phyloP scores from a whole-genome alignment of 2,329 filamentous ascomycete species.

The Trichoderma arundinaceum region DNA sequence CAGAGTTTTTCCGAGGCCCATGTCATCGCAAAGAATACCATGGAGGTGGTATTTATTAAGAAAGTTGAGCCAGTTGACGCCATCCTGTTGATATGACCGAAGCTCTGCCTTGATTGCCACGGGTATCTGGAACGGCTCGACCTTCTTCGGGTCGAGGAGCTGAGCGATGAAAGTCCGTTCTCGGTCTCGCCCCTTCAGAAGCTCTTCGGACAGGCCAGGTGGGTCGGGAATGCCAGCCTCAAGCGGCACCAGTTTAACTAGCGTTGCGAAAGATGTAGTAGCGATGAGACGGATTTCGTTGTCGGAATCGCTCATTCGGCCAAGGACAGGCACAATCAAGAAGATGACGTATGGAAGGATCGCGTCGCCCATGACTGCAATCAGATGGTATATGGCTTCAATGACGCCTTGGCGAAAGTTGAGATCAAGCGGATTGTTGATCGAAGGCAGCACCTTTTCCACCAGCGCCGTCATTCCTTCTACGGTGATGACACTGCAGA shows the following conservation, averaged over 20 bases:
- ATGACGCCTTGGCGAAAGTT: slow-evolving; percentile 91
- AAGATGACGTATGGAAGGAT: slow-evolving; percentile 99
- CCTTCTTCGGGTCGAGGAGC: slow-evolving; percentile 94
- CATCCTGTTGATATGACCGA: slow-evolving; percentile 96
- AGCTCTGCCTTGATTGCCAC: slow-evolving; percentile 97
- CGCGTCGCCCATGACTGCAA: slow-evolving; percentile 95
- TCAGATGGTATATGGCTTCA: slow-evolving; percentile 94
- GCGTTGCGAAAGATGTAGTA: slow-evolving; percentile 93
- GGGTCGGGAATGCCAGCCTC: slow-evolving; percentile 98
- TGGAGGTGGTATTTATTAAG: slow-evolving; percentile 98
- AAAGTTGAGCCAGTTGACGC: slow-evolving; percentile 98
- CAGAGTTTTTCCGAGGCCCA: slow-evolving; percentile 97
- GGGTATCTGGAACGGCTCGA: slow-evolving; percentile 90
- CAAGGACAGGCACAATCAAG: slow-evolving; percentile 94
- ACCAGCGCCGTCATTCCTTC: slow-evolving; percentile 96
- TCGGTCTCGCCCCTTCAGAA: slow-evolving; percentile 87
- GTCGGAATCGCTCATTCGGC: slow-evolving; percentile 97
- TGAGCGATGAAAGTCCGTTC: slow-evolving; percentile 97
- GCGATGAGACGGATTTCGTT: slow-evolving; percentile 93
- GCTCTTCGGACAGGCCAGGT: slow-evolving; percentile 84
- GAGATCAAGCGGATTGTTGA: slow-evolving; percentile 87
- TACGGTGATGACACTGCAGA: slow-evolving; percentile 95
- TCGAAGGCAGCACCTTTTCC: slow-evolving; percentile 87
- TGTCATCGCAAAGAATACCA: slow-evolving; percentile 97
- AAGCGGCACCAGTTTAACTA: slow-evolving; percentile 95